Conservation (phyloP, 176 grass and related monocot species). For the Eleusine indica region DNA sequence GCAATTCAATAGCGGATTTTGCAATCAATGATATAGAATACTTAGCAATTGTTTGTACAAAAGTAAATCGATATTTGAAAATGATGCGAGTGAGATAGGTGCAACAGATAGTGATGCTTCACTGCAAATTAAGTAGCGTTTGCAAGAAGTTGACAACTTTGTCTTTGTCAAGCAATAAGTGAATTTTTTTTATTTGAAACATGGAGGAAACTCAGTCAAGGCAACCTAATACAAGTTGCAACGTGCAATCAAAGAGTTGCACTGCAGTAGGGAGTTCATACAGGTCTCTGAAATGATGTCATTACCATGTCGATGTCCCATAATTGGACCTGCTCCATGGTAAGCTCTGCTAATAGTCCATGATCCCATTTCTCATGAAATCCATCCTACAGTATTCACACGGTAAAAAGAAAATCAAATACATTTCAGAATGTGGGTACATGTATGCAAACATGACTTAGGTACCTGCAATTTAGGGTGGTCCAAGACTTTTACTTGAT, state of each 20-base stretch:
- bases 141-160: not conserved
- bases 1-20: not conserved
- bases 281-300: conserved; percentile 6
- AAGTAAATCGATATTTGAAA: not conserved
- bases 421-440: not conserved
- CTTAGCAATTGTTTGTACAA: not conserved
- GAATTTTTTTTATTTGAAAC: not conserved
- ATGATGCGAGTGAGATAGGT: not conserved
- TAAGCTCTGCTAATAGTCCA: conserved; percentile 63
- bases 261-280: not conserved
- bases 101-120: not conserved
- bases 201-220: too few species aligned
- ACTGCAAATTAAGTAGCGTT: not conserved
- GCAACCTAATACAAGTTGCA: too few species aligned
- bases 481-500: conserved; percentile 77
- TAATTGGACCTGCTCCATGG: conserved; percentile 49
- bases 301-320: conserved; percentile 81
- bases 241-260: not conserved
- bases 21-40: not conserved
- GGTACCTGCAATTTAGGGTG: conserved; percentile 74
- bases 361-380: conserved; percentile 83
- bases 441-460: not conserved
- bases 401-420: not conserved
- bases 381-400: conserved; percentile 59
- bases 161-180: not conserved